Evolutionary conservation across 2,329 filamentous ascomycete species (phyloP).

Genomic region (Tolypocladium tropicale): DNA sequence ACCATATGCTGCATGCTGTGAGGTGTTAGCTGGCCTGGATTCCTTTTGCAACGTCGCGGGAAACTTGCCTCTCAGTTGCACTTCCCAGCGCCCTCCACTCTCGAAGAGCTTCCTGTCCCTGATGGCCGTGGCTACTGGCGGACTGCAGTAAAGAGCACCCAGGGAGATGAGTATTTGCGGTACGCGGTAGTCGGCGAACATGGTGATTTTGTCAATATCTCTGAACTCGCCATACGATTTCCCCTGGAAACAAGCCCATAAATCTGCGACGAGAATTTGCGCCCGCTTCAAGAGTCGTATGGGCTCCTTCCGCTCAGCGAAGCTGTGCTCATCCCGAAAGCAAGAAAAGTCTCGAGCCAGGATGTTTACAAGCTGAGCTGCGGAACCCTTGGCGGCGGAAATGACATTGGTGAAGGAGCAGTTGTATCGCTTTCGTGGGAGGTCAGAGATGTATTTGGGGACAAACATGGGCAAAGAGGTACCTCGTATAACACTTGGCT

Average conservation of each 20-base stretch:
- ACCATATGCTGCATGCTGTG: conserved; percentile 85
- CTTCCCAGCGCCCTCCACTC: conserved; percentile 66
- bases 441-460: too few species aligned
- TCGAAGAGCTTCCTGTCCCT: conserved; percentile 53
- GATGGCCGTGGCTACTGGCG: conserved; percentile 63
- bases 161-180: conserved; percentile 85
- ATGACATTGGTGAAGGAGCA: conserved; percentile 68
- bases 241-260: conserved; percentile 93
- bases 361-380: conserved; percentile 75
- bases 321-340: conserved; percentile 73
- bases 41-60: neutral
- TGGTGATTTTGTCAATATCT: conserved; percentile 92
- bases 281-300: conserved; percentile 87
- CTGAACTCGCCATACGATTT: conserved; percentile 68
- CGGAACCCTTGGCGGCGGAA: conserved; percentile 63
- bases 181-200: conserved; percentile 97
- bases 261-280: conserved; percentile 89
- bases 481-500: conserved; percentile 71
- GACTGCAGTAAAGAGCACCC: conserved; percentile 76
- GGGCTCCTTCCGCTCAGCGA: conserved; percentile 56
- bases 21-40: neutral
- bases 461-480: conserved; percentile 8
- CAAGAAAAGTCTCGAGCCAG: conserved; percentile 73
- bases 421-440: conserved; percentile 52
- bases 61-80: conserved; percentile 67